Evolutionary conservation across 306 rosid species (phyloP).

Genomic region (Sophora flavescens): DNA sequence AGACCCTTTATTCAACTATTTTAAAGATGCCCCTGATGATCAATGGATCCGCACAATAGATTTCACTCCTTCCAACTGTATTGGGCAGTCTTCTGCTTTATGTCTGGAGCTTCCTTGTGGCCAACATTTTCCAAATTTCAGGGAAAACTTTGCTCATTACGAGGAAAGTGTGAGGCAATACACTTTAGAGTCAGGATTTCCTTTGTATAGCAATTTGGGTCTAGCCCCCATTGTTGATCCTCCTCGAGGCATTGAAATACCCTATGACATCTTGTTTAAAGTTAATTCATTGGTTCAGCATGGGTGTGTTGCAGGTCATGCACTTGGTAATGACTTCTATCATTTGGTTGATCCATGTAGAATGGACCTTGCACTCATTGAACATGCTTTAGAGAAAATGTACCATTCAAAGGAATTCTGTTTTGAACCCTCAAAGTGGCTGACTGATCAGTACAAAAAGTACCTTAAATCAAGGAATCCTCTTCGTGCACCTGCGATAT

Average conservation of each 20-base stretch:
- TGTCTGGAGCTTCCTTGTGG: slow-evolving; percentile 68
- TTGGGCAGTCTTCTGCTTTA: slow-evolving; percentile 74
- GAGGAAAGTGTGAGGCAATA: slow-evolving; percentile 48
- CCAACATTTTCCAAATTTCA: slow-evolving; percentile 60
- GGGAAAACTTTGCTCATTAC: slow-evolving; percentile 55
- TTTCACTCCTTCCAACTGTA: slow-evolving; percentile 62
- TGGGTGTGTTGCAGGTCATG: slow-evolving; percentile 75
- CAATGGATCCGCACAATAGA: slow-evolving; percentile 75
- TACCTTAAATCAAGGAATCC: slow-evolving; percentile 47
- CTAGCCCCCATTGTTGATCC: slow-evolving; percentile 69
- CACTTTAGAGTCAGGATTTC: slow-evolving; percentile 45
- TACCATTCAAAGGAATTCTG: slow-evolving; percentile 61
- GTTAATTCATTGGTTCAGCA: slow-evolving; percentile 63
- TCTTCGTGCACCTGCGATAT: slow-evolving; percentile 51
- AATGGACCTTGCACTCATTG: slow-evolving; percentile 48
- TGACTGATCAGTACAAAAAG: slow-evolving; percentile 58
- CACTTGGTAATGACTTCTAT: slow-evolving; percentile 55
- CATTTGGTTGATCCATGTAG: slow-evolving; percentile 57
- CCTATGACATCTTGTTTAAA: slow-evolving; percentile 64
- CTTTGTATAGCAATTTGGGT: slow-evolving; percentile 48
- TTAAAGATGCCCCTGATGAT: slow-evolving; percentile 54
- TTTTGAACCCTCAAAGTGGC: slow-evolving; percentile 74
- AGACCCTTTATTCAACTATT: slow-evolving; percentile 47
- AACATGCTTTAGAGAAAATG: slow-evolving; percentile 65
- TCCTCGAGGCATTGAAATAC: slow-evolving; percentile 57